Evolutionary conservation across 2,329 filamentous ascomycete genomes (phyloP).

Genomic region (Aspergillus ruber): DNA sequence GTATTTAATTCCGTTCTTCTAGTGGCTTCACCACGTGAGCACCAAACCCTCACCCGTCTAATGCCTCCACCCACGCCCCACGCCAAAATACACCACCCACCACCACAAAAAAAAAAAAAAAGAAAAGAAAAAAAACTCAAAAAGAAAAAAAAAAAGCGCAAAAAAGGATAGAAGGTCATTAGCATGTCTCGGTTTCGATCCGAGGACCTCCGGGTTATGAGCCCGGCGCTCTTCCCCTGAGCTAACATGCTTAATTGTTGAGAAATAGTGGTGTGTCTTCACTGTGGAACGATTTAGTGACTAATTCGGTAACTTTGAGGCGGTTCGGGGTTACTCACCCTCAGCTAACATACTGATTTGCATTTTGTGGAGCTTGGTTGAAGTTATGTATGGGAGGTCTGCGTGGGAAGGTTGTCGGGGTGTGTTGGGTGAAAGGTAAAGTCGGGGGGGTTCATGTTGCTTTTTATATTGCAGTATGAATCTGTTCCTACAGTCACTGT

Average conservation of each 20-base stretch:
- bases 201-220: constrained; percentile 38
- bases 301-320: not conserved
- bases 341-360: constrained; percentile 23
- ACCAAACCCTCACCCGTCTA: not conserved
- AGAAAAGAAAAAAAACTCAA: constrained; percentile 1
- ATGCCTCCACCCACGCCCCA: not conserved
- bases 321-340: constrained; percentile 3
- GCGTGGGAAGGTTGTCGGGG: no score
- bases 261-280: no score
- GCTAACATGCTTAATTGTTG: constrained; percentile 26
- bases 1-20: not conserved
- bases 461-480: no score
- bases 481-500: no score
- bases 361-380: no score
- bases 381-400: no score
- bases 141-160: no score
- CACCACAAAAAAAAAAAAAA: not conserved
- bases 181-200: constrained; percentile 18
- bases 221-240: constrained; percentile 40
- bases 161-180: not conserved
- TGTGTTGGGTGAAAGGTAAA: no score
- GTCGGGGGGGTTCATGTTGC: no score
- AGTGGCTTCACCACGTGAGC: not conserved
- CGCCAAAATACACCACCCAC: not conserved
- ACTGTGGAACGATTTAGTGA: no score